phyloP scores from a whole-genome alignment of 164 flowering plant genomes.

The Aristolochia fimbriata region DNA sequence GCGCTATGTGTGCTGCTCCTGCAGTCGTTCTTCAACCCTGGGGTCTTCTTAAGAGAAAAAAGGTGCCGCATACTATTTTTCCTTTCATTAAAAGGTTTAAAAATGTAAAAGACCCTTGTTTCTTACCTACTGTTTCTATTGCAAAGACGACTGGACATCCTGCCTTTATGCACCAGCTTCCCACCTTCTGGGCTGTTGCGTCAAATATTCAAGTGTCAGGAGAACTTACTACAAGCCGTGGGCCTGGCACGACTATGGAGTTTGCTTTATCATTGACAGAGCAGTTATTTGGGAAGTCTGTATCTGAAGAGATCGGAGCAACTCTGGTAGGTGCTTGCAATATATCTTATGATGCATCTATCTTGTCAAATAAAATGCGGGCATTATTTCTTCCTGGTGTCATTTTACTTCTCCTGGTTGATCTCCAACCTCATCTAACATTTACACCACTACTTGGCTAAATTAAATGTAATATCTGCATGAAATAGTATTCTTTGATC shows the following conservation, averaged over 20 bases:
- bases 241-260: constrained; percentile 78
- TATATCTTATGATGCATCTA: neutral
- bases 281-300: constrained; percentile 68
- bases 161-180: constrained; percentile 72
- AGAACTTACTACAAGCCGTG: constrained; percentile 92
- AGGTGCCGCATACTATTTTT: constrained; percentile 25
- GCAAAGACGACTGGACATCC: constrained; percentile 83
- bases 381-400: neutral
- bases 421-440: no score
- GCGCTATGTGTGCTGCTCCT: constrained; percentile 97
- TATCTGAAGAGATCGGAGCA: constrained; percentile 47
- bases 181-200: constrained; percentile 80
- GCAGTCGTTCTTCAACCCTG: constrained; percentile 82
- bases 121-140: constrained; percentile 11
- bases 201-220: constrained; percentile 78
- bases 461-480: no score
- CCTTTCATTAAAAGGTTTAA: neutral
- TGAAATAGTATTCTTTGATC: no score
- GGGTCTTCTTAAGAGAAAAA: constrained; percentile 74
- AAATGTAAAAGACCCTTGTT: neutral
- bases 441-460: neutral
- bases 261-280: constrained; percentile 79
- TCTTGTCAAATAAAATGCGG: neutral
- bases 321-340: constrained; percentile 38
- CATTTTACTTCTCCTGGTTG: neutral